Base-by-base conservation (phyloP, 805 yeast species). In the Naumovozyma dairenensis region DNA sequence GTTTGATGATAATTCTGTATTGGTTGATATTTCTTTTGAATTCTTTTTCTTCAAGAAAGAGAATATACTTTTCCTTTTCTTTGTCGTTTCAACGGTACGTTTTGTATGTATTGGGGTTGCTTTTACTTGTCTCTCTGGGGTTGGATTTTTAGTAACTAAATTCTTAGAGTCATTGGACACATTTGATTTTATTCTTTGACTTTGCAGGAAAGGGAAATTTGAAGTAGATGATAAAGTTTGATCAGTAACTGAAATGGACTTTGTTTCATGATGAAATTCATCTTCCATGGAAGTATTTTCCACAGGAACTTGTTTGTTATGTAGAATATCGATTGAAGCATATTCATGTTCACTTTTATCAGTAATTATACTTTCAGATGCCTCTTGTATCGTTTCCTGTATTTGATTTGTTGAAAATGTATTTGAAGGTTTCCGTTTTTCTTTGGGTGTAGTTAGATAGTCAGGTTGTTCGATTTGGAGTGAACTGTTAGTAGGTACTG, bases 1-100 rank as follows among this genome's bases (percentile, higher is more conserved):
- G 2, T 40, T 36, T 26, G 47, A 46, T n/a, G n/a, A 39, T 25
- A 43, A 44, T 28, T 42, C 40, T 22, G 8, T 28, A 25, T 29
- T 39, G 14, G 17, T 32, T 3, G 32, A 22, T 34, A 29, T 28
- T 16, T 20, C 19, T 29, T 38, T 42, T 8, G 42, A 26, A n/a
- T 29, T 40, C 25, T 48, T 53, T 29, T 40, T 52, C 34, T 43
- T 50, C 15, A 53, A 36, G 29, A 53, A 55, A n/a, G 57, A 53
- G 34, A 54, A 53, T 14, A 53, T 39, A 33, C 53, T 46, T 25
- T 44, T 52, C 30, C 40, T 50, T 34, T 44, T 40, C 38, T 43
- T 28, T 38, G 40, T 25, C 7, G 31, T 24, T 16, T 35, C n/a
- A 16, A n/a, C 17, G 6, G 25, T 20, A 5, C 25, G 15, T 14